Base-by-base conservation (phyloP, 1,284 basidiomycete species). In the Cutaneotrichosporon sp. region DNA sequence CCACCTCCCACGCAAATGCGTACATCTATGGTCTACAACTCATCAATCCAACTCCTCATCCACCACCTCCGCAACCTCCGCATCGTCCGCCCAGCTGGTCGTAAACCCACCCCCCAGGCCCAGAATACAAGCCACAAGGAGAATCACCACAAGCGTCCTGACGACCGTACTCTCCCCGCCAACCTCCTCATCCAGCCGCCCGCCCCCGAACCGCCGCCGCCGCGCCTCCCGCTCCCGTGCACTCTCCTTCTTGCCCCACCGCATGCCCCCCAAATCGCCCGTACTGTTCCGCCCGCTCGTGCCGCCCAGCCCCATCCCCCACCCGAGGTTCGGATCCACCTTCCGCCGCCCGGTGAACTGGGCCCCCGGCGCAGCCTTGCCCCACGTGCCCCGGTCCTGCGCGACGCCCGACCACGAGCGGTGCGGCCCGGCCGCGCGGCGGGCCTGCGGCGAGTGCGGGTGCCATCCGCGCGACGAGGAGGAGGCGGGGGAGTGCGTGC, bases 101-200 rank as follows among this genome's bases (percentile, higher is more conserved):
- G 63, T 65, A 53, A 71, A 60, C 12, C 66, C 64, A 4, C 68
- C 62, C n/a, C 66, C 67, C 4, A 71, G 45, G 9, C 57, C 46
- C 3, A 69, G 51, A 14, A 66, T 64, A 4, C 51, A 51, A 20
- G 67, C 31, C 14, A 71, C 55, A 25, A 69, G 38, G 6, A 61
- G 51, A 12, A 65, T 57, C 1, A 67, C 66, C 7, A 67, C 59
- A 1, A 62, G 48, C 38, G 64, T 63, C 20, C 64, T 57, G 63
- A 60, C 59, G 16, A 64, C 27, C n/a, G 52, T 52, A 5, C 58
- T 57, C 52, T 66, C 65, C 9, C 63, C 64, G 33, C 51, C 47
- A 6, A 51, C 51, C 29, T 51, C 61, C 26, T 57, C 62, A 43
- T 61, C 57, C n/a, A 45, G 54, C 4, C 62, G 51, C n/a, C 27